Conservation (phyloP, 179 eudicot genomes). For the Nepenthes alata region DNA sequence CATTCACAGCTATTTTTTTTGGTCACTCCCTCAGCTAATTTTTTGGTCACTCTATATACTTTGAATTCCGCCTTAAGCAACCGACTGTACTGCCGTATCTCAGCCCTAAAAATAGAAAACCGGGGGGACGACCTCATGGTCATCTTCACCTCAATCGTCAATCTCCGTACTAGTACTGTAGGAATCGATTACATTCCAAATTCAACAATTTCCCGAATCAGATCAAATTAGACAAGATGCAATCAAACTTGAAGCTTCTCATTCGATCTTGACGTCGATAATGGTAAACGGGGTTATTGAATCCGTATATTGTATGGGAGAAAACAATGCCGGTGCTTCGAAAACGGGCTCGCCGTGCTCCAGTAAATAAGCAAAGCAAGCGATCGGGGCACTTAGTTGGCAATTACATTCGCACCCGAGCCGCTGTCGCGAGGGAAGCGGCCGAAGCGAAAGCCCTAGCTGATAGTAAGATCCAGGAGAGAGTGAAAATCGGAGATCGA, state of each 20-base stretch:
- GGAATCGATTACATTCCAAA: no score
- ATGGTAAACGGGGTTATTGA: not conserved
- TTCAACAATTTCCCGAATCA: no score
- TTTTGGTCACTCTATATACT: no score
- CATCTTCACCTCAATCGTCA: no score
- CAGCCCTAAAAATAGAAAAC: no score
- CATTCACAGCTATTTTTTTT: no score
- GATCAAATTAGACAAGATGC: no score
- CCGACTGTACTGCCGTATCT: no score
- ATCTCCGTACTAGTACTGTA: no score
- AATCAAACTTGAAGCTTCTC: not conserved
- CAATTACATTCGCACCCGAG: conserved; percentile 45
- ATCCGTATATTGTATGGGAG: conserved; percentile 28
- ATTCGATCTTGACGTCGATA: not conserved
- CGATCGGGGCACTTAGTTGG: conserved; percentile 27
- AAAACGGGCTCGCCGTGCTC: conserved; percentile 31
- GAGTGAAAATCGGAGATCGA: conserved; percentile 10
- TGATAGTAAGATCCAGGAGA: conserved; percentile 4
- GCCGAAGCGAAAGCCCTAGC: conserved; percentile 16
- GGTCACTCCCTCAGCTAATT: no score
- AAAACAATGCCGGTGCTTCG: conserved; percentile 58
- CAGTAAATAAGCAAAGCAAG: conserved; percentile 11
- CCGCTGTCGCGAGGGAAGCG: conserved; percentile 41
- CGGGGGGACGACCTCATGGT: no score
- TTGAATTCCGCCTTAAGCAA: no score